These are phyloP conservation scores for Spizellomyces sp. DNA, from an alignment of 192 early-diverging fungal species.

Conservation along the genomic window DNA sequence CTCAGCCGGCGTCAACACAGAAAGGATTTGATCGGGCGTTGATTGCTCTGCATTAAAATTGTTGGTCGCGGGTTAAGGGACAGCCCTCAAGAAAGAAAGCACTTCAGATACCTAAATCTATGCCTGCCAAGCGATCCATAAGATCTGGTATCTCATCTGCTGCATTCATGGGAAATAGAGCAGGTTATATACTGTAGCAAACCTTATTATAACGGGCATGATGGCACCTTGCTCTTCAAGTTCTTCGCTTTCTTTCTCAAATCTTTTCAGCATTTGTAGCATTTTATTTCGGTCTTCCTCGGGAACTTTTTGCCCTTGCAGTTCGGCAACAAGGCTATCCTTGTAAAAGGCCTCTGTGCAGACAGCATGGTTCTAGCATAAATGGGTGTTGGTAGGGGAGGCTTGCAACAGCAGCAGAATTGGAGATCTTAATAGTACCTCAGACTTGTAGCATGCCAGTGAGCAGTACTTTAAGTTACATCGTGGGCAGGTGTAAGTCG, in stretches of 20 bases:
- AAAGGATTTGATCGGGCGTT: conserved; percentile 50
- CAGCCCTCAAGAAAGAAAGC: neutral
- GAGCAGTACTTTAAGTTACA: conserved; percentile 72
- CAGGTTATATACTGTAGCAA: neutral
- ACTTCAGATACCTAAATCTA: conserved; percentile 44
- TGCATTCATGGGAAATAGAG: conserved; percentile 19
- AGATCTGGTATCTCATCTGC: conserved; percentile 48
- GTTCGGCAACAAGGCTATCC: conserved; percentile 54
- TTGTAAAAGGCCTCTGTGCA: conserved; percentile 69
- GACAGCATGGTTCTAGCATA: conserved; percentile 39
- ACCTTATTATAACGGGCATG: neutral
- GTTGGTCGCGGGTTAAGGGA: neutral
- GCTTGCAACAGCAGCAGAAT: neutral
- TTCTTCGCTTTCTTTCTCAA: conserved; percentile 37
- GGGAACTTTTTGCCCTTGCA: conserved; percentile 41
- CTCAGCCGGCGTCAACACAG: conserved; percentile 49
- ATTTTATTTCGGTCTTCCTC: conserved; percentile 54
- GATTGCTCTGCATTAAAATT: conserved; percentile 38
- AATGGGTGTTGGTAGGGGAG: neutral
- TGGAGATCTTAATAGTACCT: conserved; percentile 30
- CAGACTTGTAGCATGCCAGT: conserved; percentile 62
- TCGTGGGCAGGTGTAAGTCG: conserved; percentile 67
- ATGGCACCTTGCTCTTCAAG: neutral
- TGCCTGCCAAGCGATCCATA: conserved; percentile 39
- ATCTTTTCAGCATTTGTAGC: conserved; percentile 50